Percentiles rank a stretch among this genome's conserved stretches.
Evolutionary conservation across 345 rosid genomes (phyloP).

Genomic region (Reutealis trisperma): DNA sequence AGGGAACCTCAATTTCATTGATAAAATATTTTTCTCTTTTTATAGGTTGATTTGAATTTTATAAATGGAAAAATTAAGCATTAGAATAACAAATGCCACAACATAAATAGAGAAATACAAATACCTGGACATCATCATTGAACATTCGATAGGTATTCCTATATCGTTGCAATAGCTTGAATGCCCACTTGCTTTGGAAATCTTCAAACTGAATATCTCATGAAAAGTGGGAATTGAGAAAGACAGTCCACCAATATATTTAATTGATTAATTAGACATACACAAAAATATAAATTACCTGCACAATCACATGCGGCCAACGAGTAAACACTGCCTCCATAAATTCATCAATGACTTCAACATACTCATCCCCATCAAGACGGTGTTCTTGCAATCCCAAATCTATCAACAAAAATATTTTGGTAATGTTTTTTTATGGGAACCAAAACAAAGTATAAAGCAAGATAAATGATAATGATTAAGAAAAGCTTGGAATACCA

Average conservation of each 20-base stretch:
- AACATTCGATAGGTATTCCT: constrained; percentile 86
- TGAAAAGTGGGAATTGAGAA: neutral
- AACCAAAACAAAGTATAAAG: neutral
- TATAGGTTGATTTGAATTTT: no score
- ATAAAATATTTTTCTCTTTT: no score
- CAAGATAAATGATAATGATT: constrained; percentile 3
- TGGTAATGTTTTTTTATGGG: neutral
- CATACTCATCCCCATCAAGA: constrained; percentile 77
- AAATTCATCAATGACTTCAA: constrained; percentile 83
- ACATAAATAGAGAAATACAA: constrained; percentile 26
- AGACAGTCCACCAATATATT: neutral
- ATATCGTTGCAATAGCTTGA: constrained; percentile 90
- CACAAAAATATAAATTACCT: constrained; percentile 44
- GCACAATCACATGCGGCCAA: constrained; percentile 98
- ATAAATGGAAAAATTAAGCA: no score
- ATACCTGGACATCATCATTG: constrained; percentile 99
- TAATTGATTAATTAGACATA: neutral
- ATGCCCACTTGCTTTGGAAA: constrained; percentile 99
- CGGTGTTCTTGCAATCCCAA: constrained; percentile 93
- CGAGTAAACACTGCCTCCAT: constrained; percentile 98
- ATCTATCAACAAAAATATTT: constrained; percentile 51
- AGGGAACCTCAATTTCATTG: neutral
- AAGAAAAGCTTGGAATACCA: neutral
- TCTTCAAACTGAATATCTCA: constrained; percentile 77
- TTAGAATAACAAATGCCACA: constrained; percentile 1